A percentile compares a stretch with the other conserved stretches of the same genome.
These are phyloP conservation scores for Debaryomyces prosopidis DNA, from an alignment of 805 yeast species.

Conservation along the genomic window DNA sequence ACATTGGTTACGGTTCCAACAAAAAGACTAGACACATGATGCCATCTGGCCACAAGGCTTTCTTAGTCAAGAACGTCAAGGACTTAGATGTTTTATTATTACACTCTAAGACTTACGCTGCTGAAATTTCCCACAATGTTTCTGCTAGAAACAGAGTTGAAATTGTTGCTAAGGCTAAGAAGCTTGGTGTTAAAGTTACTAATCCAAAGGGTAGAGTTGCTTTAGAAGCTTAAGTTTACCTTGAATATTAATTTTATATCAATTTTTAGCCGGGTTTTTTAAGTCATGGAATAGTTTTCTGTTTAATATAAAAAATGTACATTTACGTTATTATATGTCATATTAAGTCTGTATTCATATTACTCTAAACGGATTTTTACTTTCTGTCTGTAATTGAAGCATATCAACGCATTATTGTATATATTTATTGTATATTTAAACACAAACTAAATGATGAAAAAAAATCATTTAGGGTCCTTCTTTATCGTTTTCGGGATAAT, in stretches of 20 bases:
- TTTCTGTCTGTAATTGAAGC: too few species aligned
- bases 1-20: conserved; percentile 99
- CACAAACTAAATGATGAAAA: too few species aligned
- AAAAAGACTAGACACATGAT: conserved; percentile 94
- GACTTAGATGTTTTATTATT: conserved; percentile 94
- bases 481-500: conserved; percentile 15
- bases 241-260: conserved; percentile 11
- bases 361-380: not conserved
- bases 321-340: conserved; percentile 5
- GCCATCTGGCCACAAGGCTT: conserved; percentile 98
- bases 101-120: conserved; percentile 99
- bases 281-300: conserved; percentile 10
- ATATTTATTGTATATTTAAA: too few species aligned
- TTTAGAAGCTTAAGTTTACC: conserved; percentile 81
- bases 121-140: conserved; percentile 99
- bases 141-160: conserved; percentile 98
- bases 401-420: too few species aligned
- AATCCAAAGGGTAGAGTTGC: conserved; percentile 98
- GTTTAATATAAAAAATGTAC: conserved; percentile 12
- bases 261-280: conserved; percentile 16
- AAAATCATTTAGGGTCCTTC: not conserved
- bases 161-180: conserved; percentile 95
- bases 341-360: not conserved
- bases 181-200: conserved; percentile 98
- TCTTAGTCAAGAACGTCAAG: conserved; percentile 86